phyloP scores from a whole-genome alignment of 192 early-diverging fungal genomes.

The Backusella luteola region DNA sequence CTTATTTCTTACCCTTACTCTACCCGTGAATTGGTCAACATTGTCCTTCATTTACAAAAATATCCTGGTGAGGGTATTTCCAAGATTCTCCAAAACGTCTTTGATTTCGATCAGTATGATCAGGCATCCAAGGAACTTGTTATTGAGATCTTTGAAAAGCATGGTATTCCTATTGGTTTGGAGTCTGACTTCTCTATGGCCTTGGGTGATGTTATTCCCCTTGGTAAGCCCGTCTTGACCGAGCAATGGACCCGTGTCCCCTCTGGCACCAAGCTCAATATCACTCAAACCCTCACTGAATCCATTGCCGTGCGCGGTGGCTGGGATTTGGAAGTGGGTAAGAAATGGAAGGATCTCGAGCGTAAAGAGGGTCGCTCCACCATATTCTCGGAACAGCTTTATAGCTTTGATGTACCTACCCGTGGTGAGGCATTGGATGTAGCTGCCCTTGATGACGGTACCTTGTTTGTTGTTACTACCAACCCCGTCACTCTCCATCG shows the following conservation, averaged over 20 bases:
- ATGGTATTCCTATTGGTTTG: slow-evolving; percentile 69
- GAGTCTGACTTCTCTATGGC: slow-evolving; percentile 66
- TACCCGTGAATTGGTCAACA: slow-evolving; percentile 74
- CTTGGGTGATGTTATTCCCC: slow-evolving; percentile 47
- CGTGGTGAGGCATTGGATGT: slow-evolving; percentile 67
- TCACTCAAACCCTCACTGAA: slow-evolving; percentile 12
- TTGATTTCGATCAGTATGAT: slow-evolving; percentile 81
- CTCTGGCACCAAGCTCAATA: slow-evolving; percentile 9
- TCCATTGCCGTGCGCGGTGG: slow-evolving; percentile 43
- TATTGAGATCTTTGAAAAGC: slow-evolving; percentile 70
- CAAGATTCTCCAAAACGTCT: slow-evolving; percentile 71
- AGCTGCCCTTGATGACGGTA: slow-evolving; percentile 45
- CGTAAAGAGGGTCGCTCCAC: slow-evolving; percentile 55
- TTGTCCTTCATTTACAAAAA: slow-evolving; percentile 72
- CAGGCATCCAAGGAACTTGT: slow-evolving; percentile 65
- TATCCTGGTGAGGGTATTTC: slow-evolving; percentile 71
- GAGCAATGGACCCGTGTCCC: slow-evolving; percentile 52
- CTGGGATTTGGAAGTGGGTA: slow-evolving; percentile 51
- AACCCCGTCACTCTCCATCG: slow-evolving; percentile 61
- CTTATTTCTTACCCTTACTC: slow-evolving; percentile 82
- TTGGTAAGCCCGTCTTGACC: slow-evolving; percentile 50
- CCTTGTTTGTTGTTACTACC: slow-evolving; percentile 56
- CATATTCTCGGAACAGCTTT: slow-evolving; percentile 67
- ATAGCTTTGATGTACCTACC: slow-evolving; percentile 63
- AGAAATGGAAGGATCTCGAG: slow-evolving; percentile 51